phyloP scores from a whole-genome alignment of 495 filamentous ascomycete species.

The Patellaria atrata region DNA sequence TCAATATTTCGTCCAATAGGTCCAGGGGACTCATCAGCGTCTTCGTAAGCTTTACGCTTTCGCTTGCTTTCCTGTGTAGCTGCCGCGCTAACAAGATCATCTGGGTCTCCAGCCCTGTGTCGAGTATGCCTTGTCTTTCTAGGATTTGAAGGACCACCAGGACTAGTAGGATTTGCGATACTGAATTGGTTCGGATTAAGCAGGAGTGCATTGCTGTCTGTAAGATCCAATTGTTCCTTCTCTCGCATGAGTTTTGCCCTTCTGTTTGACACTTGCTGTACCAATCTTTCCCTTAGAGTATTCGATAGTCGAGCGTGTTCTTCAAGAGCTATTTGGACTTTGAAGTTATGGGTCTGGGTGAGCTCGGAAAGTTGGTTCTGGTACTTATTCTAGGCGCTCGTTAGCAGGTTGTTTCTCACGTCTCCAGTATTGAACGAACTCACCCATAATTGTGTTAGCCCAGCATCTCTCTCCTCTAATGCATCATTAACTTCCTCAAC shows the following conservation, averaged over 20 bases:
- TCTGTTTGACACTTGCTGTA: constrained; percentile 60
- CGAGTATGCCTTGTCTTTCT: constrained; percentile 58
- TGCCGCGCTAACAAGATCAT: constrained; percentile 52
- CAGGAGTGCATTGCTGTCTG: constrained; percentile 74
- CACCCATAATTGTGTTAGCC: constrained; percentile 64
- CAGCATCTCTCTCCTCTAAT: constrained; percentile 68
- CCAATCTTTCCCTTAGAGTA: constrained; percentile 73
- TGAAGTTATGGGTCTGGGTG: constrained; percentile 40
- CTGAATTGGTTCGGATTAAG: constrained; percentile 88
- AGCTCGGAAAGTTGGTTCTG: constrained; percentile 38
- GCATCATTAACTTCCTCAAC: constrained; percentile 71
- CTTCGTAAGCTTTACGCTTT: constrained; percentile 59
- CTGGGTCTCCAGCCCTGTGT: constrained; percentile 50
- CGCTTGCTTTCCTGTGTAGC: constrained; percentile 50
- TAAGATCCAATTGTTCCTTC: constrained; percentile 78
- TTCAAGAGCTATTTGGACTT: constrained; percentile 59
- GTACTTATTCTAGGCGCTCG: constrained; percentile 24
- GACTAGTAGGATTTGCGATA: constrained; percentile 49
- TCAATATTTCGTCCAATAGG: constrained; percentile 35
- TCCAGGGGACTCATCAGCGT: constrained; percentile 43
- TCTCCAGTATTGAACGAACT: too few relatives aligned
- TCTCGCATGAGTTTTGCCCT: constrained; percentile 66
- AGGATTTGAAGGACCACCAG: constrained; percentile 65
- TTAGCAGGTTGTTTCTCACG: constrained; percentile 1
- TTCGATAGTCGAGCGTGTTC: constrained; percentile 64